A percentile compares a stretch with the other conserved stretches of the same genome.
phyloP scores from a whole-genome alignment of 2,329 filamentous ascomycete species.

The Ceratocystis albifundus region DNA sequence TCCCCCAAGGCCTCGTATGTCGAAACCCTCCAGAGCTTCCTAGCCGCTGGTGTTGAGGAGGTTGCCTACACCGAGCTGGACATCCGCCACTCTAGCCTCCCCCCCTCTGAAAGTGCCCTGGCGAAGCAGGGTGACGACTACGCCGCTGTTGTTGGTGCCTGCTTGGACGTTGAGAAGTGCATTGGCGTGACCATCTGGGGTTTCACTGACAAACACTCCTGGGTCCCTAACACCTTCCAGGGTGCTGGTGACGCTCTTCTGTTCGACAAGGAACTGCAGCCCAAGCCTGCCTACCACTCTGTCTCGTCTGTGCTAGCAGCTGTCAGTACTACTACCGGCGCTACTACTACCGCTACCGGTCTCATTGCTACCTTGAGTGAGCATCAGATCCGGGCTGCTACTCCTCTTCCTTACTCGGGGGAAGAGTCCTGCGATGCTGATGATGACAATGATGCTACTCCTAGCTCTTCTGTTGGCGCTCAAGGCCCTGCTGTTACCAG shows the following conservation, averaged over 20 bases:
- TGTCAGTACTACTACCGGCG: constrained; percentile 25
- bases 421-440: not conserved
- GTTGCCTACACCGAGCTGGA: constrained; percentile 46
- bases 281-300: constrained; percentile 35
- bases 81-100: constrained; percentile 33
- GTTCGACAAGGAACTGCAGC: constrained; percentile 34
- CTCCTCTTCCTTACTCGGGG: not conserved
- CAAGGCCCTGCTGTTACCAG: not conserved
- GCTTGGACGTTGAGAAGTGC: constrained; percentile 28
- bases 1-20: constrained; percentile 35
- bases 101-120: constrained; percentile 28
- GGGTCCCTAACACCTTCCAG: constrained; percentile 34
- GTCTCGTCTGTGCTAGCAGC: constrained; percentile 31
- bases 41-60: constrained; percentile 35
- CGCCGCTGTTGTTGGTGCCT: constrained; percentile 28
- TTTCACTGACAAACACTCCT: constrained; percentile 32
- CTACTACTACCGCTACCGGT: not conserved
- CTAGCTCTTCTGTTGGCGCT: not conserved
- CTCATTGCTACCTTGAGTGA: constrained; percentile 23
- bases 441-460: not conserved
- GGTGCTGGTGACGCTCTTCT: constrained; percentile 35
- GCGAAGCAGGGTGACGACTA: constrained; percentile 29
- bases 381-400: constrained; percentile 19
- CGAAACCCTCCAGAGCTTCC: constrained; percentile 36
- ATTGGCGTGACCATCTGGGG: constrained; percentile 32